These are phyloP conservation scores for Carex myosuroides DNA, from an alignment of 176 grass and related monocot genomes.

Conservation along the genomic window DNA sequence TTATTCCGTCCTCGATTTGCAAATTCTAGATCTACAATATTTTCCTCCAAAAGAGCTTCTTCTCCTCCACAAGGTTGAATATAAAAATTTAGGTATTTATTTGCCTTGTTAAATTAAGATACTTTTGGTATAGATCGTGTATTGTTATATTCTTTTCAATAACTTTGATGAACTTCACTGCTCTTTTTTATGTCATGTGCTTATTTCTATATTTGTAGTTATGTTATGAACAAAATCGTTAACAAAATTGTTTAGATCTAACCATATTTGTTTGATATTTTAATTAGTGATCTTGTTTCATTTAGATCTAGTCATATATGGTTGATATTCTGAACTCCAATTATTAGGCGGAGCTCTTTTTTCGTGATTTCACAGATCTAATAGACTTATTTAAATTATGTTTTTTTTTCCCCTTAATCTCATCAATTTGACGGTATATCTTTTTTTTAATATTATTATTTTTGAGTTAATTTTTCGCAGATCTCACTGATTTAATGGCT, in stretches of 20 bases:
- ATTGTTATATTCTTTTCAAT: neutral
- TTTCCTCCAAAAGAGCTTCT: neutral
- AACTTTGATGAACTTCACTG: neutral
- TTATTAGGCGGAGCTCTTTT: neutral
- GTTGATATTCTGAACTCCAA: neutral
- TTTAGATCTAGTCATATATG: neutral
- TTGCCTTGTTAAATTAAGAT: neutral
- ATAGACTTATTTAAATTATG: too few relatives aligned
- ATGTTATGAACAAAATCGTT: neutral
- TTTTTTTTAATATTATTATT: neutral
- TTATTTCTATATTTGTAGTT: neutral
- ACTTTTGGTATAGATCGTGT: neutral
- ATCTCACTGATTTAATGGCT: neutral
- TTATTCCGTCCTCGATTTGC: neutral
- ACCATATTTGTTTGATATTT: neutral
- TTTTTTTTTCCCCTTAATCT: neutral
- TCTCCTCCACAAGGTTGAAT: neutral
- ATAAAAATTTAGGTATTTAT: neutral
- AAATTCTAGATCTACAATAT: slow-evolving; percentile 2
- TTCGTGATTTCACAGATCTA: neutral
- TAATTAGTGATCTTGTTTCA: neutral
- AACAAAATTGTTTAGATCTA: neutral
- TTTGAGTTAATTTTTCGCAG: neutral
- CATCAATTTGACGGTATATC: neutral
- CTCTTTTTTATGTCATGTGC: neutral